phyloP scores from a whole-genome alignment of 1,284 basidiomycete genomes.

The Sanghuangporus sanghuang region DNA sequence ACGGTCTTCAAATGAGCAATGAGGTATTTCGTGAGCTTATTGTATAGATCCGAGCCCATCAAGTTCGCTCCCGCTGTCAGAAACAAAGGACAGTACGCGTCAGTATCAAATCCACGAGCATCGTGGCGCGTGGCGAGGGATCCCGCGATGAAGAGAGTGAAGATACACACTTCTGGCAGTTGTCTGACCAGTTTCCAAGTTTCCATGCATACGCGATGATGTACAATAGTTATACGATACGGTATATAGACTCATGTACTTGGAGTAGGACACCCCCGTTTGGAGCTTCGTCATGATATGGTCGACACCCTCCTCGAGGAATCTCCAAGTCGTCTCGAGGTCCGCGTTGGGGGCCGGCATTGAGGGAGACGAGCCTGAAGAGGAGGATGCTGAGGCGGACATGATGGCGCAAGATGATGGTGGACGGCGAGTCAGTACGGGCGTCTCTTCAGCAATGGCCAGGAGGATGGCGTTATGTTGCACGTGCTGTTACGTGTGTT shows the following conservation, averaged over 20 bases:
- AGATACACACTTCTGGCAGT: constrained; percentile 55
- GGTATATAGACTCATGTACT: constrained; percentile 92
- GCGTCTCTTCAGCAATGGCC: background rate
- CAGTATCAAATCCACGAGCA: constrained; percentile 2
- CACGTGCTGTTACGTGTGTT: background rate
- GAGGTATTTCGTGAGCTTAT: constrained; percentile 84
- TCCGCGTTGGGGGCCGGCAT: constrained; percentile 68
- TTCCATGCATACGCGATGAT: constrained; percentile 76
- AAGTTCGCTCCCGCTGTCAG: constrained; percentile 82
- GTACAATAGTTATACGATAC: constrained; percentile 98
- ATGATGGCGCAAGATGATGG: constrained; percentile 20
- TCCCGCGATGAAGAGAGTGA: constrained; percentile 3
- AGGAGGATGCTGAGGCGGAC: constrained; percentile 27
- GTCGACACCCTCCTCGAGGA: constrained; percentile 85
- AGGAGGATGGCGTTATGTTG: background rate
- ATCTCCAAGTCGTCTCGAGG: constrained; percentile 83
- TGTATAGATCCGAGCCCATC: constrained; percentile 94
- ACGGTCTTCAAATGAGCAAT: constrained; percentile 69
- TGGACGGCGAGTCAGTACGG: background rate
- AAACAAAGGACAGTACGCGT: constrained; percentile 22
- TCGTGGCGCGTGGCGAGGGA: constrained; percentile 16
- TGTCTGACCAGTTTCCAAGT: constrained; percentile 39
- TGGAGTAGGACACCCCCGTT: constrained; percentile 85
- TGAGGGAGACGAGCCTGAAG: constrained; percentile 19
- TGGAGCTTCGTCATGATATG: constrained; percentile 90